These are phyloP conservation scores for Boletus fagicola DNA, from an alignment of 768 basidiomycete species.

Conservation along the genomic window DNA sequence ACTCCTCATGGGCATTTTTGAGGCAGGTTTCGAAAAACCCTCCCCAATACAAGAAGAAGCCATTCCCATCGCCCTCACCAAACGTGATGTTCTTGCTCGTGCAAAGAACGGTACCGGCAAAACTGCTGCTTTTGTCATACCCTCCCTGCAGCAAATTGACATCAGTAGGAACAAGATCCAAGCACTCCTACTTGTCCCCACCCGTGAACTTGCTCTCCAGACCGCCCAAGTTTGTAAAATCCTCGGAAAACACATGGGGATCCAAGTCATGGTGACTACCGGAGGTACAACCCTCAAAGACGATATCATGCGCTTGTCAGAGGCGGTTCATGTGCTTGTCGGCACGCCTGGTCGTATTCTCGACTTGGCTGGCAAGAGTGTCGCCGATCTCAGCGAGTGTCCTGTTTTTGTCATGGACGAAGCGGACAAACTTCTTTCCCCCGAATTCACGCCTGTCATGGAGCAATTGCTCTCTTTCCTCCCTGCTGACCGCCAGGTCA, in stretches of 20 bases:
- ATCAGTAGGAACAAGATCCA: slow-evolving; percentile 84
- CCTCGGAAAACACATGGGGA: slow-evolving; percentile 91
- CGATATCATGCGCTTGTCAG: slow-evolving; percentile 89
- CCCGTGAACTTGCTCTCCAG: slow-evolving; percentile 97
- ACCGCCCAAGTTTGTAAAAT: slow-evolving; percentile 99
- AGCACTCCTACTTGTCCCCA: slow-evolving; percentile 94
- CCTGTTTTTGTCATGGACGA: slow-evolving; percentile 99
- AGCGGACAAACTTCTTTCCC: slow-evolving; percentile 95
- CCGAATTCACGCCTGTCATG: slow-evolving; percentile 98
- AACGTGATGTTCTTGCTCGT: slow-evolving; percentile 91
- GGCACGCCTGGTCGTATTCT: slow-evolving; percentile 96
- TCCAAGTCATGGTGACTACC: slow-evolving; percentile 99
- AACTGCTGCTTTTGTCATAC: slow-evolving; percentile 99
- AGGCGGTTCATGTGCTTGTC: slow-evolving; percentile 92
- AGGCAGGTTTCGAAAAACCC: slow-evolving; percentile 95
- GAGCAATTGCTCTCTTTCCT: slow-evolving; percentile 89
- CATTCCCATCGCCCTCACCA: slow-evolving; percentile 90
- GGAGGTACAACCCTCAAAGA: slow-evolving; percentile 98
- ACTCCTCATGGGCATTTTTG: slow-evolving; percentile 99
- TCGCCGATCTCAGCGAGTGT: slow-evolving; percentile 93
- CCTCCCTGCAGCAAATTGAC: slow-evolving; percentile 91
- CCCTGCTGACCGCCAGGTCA: slow-evolving; percentile 86
- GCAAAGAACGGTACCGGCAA: slow-evolving; percentile 98
- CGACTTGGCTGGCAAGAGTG: slow-evolving; percentile 88
- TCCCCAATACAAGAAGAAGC: slow-evolving; percentile 99